A percentile compares a stretch with the other conserved stretches of the same genome.
phyloP scores from a whole-genome alignment of 2,329 filamentous ascomycete species.

The Thelonectria olida region DNA sequence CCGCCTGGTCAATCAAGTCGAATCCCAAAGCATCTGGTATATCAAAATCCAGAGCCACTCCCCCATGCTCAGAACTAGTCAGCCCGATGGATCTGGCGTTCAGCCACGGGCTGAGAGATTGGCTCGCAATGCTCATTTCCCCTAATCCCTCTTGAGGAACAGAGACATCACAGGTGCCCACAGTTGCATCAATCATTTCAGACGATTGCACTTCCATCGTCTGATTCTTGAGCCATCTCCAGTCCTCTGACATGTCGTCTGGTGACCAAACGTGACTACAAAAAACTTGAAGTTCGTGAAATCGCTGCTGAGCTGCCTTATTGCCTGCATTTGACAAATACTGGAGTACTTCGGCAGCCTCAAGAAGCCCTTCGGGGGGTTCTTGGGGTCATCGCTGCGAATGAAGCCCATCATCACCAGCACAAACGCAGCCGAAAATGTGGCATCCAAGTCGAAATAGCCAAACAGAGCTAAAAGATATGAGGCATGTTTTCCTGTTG shows the following conservation, averaged over 20 bases:
- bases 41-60: constrained; percentile 22
- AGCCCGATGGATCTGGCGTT: background rate
- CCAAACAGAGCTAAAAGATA: constrained; percentile 34
- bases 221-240: constrained; percentile 28
- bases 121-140: background rate
- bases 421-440: constrained; percentile 41
- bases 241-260: constrained; percentile 30
- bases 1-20: constrained; percentile 37
- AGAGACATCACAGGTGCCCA: background rate
- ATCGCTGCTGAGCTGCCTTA: constrained; percentile 33
- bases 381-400: constrained; percentile 28
- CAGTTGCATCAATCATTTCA: background rate
- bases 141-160: background rate
- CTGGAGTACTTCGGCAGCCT: constrained; percentile 34
- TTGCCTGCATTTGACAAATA: constrained; percentile 39
- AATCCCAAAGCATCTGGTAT: constrained; percentile 30
- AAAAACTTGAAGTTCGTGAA: constrained; percentile 40
- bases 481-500: too few species aligned
- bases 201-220: background rate
- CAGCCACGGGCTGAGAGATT: background rate
- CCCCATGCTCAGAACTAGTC: background rate
- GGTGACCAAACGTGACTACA: constrained; percentile 39
- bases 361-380: constrained; percentile 34
- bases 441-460: constrained; percentile 41
- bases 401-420: constrained; percentile 42